A percentile compares a stretch with the other conserved stretches of the same genome.
These are phyloP conservation scores for Collybia sordida DNA, from an alignment of 768 basidiomycete species.

Conservation along the genomic window DNA sequence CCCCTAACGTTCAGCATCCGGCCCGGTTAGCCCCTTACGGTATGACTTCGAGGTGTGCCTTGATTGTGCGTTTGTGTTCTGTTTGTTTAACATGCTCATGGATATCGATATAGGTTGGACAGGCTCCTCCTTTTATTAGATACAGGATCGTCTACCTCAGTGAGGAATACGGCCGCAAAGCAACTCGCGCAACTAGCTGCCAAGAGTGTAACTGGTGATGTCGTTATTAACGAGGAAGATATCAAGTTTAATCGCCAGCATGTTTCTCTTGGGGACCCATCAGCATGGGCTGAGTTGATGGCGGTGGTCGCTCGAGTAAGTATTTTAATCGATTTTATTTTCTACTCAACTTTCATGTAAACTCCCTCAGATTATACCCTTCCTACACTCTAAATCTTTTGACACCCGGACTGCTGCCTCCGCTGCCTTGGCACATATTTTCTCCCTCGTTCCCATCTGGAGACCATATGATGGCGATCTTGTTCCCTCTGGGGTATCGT, in stretches of 20 bases:
- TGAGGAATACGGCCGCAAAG: conserved; percentile 94
- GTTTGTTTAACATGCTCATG: neutral
- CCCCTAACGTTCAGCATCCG: conserved; percentile 31
- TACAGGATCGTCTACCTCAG: conserved; percentile 87
- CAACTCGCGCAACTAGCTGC: conserved; percentile 92
- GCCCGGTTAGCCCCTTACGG: conserved; percentile 53
- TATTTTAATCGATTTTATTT: conserved; percentile 9
- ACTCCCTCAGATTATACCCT: conserved; percentile 77
- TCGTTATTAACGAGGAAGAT: conserved; percentile 73
- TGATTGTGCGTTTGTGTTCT: neutral
- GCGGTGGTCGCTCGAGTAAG: conserved; percentile 86
- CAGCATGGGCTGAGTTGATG: conserved; percentile 90
- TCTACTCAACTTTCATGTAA: conserved; percentile 8
- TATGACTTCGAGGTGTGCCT: conserved; percentile 74
- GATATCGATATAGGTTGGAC: conserved; percentile 69
- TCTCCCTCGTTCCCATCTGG: conserved; percentile 82
- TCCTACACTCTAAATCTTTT: conserved; percentile 85
- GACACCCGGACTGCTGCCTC: conserved; percentile 93
- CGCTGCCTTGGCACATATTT: conserved; percentile 85
- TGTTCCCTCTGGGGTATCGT: conserved; percentile 18
- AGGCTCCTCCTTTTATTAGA: conserved; percentile 94
- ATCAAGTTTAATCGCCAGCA: conserved; percentile 64
- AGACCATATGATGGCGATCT: conserved; percentile 43
- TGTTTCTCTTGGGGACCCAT: conserved; percentile 57
- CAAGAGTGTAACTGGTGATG: conserved; percentile 81